Percentiles rank a stretch among this genome's conserved stretches.
phyloP scores from a whole-genome alignment of 2,329 filamentous ascomycete species.

The Diaporthe longicolla region DNA sequence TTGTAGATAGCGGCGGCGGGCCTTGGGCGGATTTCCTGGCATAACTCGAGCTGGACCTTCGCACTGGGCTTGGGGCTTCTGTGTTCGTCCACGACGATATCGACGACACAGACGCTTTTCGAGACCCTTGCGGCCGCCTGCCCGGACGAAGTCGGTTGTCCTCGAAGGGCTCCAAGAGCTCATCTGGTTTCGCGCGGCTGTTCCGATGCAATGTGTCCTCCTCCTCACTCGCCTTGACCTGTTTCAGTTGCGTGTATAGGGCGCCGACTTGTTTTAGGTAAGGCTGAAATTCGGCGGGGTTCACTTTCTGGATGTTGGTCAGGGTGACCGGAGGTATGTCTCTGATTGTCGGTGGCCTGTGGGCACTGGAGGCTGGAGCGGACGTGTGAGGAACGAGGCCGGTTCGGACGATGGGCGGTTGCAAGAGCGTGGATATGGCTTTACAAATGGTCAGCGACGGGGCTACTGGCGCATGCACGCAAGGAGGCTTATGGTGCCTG shows the following conservation, averaged over 20 bases:
- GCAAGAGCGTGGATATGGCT: constrained; percentile 95
- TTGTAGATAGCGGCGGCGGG: constrained; percentile 89
- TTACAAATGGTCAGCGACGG: constrained; percentile 40
- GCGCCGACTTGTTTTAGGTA: constrained; percentile 90
- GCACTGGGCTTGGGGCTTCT: constrained; percentile 59
- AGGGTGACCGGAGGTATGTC: constrained; percentile 95
- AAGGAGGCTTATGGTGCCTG: background rate
- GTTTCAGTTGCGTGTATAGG: constrained; percentile 89
- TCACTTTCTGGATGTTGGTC: constrained; percentile 88
- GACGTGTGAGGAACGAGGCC: constrained; percentile 85
- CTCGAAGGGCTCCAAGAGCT: constrained; percentile 54
- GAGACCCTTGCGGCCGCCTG: constrained; percentile 54
- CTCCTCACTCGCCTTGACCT: constrained; percentile 83
- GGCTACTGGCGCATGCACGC: background rate
- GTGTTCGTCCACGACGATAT: constrained; percentile 65
- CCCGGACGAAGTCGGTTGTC: constrained; percentile 65
- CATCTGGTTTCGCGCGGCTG: constrained; percentile 58
- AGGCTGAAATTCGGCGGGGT: constrained; percentile 82
- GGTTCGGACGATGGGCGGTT: constrained; percentile 90
- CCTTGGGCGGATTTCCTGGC: constrained; percentile 76
- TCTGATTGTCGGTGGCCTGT: constrained; percentile 85
- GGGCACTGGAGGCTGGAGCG: constrained; percentile 76
- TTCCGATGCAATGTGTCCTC: constrained; percentile 62
- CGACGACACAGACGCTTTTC: constrained; percentile 61
- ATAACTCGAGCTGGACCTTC: constrained; percentile 63